These are phyloP conservation scores for Euryodendron excelsum DNA, from an alignment of 148 eudicot species.

Conservation along the genomic window DNA sequence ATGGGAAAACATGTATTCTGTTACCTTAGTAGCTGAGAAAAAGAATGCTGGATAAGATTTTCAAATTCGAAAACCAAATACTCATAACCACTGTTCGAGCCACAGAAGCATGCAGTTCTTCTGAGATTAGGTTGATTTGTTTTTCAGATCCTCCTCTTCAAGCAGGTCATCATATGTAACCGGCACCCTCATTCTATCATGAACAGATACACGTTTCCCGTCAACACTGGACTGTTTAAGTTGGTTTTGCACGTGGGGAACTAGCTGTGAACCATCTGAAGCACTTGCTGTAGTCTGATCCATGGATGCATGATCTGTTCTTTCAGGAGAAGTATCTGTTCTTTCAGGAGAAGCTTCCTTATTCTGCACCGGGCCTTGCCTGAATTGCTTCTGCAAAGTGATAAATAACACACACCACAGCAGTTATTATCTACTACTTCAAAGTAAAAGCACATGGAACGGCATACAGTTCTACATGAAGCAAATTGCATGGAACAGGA, in stretches of 20 bases:
- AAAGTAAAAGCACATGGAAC: background rate
- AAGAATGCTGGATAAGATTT: background rate
- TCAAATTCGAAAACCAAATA: background rate
- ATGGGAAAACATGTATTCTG: background rate
- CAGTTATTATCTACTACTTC: too few relatives aligned
- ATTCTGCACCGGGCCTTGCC: constrained; percentile 21
- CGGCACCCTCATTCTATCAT: constrained; percentile 59
- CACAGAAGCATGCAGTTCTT: background rate
- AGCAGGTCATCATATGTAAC: constrained; percentile 73
- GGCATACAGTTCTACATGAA: background rate
- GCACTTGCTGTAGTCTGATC: constrained; percentile 11
- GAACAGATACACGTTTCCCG: constrained; percentile 43
- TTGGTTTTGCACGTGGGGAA: constrained; percentile 19
- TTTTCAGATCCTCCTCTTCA: constrained; percentile 34
- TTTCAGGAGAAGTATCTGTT: constrained; percentile 20
- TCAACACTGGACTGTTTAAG: constrained; percentile 17
- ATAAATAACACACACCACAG: background rate
- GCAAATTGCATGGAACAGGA: background rate
- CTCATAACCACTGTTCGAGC: background rate
- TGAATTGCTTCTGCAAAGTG: constrained; percentile 60
- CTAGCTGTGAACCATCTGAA: constrained; percentile 21
- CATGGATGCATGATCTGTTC: constrained; percentile 6
- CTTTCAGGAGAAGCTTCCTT: constrained; percentile 22
- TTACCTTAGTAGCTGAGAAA: background rate
- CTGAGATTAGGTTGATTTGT: constrained; percentile 16